Evolutionary conservation across 75 land plant genomes (phyloP).

Genomic region (Picea sitchensis): DNA sequence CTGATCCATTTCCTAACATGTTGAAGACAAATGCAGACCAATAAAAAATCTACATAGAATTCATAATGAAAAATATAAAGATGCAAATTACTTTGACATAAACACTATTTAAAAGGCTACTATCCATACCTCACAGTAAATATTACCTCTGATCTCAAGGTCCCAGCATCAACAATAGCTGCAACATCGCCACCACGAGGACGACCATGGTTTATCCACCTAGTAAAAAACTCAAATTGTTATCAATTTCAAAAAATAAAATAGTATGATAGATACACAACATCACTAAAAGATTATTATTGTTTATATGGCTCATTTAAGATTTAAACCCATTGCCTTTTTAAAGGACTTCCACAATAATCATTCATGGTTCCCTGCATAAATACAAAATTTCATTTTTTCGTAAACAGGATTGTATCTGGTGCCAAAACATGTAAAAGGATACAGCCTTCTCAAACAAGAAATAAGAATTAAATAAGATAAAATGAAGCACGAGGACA

Average conservation of each 20-base stretch:
- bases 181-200: conserved; percentile 76
- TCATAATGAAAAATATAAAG: not conserved
- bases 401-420: not conserved
- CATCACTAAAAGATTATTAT: not conserved
- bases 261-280: not conserved
- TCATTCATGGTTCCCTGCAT: not conserved
- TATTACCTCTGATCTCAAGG: conserved; percentile 37
- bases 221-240: conserved; percentile 14
- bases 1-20: not conserved
- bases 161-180: conserved; percentile 52
- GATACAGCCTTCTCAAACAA: not conserved
- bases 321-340: not conserved
- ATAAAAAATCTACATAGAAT: not conserved
- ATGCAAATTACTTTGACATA: not conserved
- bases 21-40: not conserved
- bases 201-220: conserved; percentile 60
- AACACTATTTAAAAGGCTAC: not conserved
- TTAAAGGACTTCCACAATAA: not conserved
- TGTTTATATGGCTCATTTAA: not conserved
- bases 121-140: conserved; percentile 66
- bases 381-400: not conserved
- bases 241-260: not conserved
- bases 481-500: too few species aligned
- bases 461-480: too few species aligned
- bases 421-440: not conserved